Base-by-base conservation (phyloP, 1,284 basidiomycete species). In the Puccinia triticina region DNA sequence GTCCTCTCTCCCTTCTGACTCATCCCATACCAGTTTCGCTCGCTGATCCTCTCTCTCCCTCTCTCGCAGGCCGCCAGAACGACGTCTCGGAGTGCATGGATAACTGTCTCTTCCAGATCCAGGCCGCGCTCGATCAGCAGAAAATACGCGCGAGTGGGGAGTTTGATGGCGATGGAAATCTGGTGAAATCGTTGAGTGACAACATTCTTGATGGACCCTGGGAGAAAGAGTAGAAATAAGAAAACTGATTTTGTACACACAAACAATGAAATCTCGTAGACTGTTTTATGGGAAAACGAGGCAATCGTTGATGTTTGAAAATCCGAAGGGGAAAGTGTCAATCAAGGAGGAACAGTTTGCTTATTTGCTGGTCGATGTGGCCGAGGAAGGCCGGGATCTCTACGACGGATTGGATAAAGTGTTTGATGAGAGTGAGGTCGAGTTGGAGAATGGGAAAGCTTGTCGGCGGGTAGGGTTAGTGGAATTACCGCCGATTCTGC, bases 41-140 rank as follows among this genome's bases (percentile, higher is more conserved):
- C 34, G 43, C 67, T n/a, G 14, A 32, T 43, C 26, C 29, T 61
- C 55, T 61, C 11, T 37, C 40, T 18, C 18, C 69, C 53, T 18
- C 67, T 71, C 34, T n/a, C 34, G 79, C 85, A 91, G 95, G 95
- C n/a, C 92, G 93, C 84, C 96, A 99, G 86, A 96, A 99, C 86
- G 96, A 99, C 86, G 96, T 98, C 1, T 93, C 96, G 0, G 96
- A 99, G 88, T 98, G 96, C 87, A 93, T 99, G 91, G 96, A 99
- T 88, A 99, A 99, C 85, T 96, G 96, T 88, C 93, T 99, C 89
- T 97, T 97, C 88, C 97, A 99, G 88, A 94, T 99, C 83, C 96
- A 99, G 87, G 93, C 94, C 12, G 96, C 95, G 0, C 87, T 98
- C 69, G 92, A 93, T 18, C 87, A 91, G 83, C 88, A 87, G 34